Evolutionary conservation across 257 asterid species (phyloP).

Genomic region (Gentiana straminea): DNA sequence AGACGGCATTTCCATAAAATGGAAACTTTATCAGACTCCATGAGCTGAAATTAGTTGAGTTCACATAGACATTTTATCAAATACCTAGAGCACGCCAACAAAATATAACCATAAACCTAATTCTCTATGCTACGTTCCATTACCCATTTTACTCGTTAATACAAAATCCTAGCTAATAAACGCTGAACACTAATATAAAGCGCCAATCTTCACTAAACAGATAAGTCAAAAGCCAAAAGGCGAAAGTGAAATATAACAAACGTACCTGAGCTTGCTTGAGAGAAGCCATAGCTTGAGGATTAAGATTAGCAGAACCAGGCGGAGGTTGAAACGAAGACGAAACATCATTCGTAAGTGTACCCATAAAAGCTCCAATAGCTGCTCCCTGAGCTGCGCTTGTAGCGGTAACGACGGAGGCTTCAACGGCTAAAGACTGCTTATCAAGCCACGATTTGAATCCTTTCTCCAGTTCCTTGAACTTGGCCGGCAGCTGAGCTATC

Average conservation of each 20-base stretch:
- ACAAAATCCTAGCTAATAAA: too few relatives aligned
- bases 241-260: constrained; percentile 1
- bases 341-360: constrained; percentile 55
- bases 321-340: constrained; percentile 57
- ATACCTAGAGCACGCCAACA: too few relatives aligned
- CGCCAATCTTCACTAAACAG: not conserved
- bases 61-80: too few relatives aligned
- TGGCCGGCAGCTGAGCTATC: constrained; percentile 48
- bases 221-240: not conserved
- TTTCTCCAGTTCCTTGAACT: constrained; percentile 54
- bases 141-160: too few relatives aligned
- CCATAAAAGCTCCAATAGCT: constrained; percentile 79
- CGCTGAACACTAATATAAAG: not conserved
- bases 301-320: constrained; percentile 42
- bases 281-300: constrained; percentile 71
- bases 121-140: too few relatives aligned
- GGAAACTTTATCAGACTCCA: too few relatives aligned
- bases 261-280: constrained; percentile 75
- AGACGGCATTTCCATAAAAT: too few relatives aligned
- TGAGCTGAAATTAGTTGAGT: too few relatives aligned
- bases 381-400: constrained; percentile 81
- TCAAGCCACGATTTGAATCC: constrained; percentile 59
- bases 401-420: constrained; percentile 72
- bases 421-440: constrained; percentile 76
- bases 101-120: too few relatives aligned